A percentile compares a stretch with the other conserved stretches of the same genome.
Conservation (phyloP, 441 rosid genomes). For the Euphorbia schlechtendalii region DNA sequence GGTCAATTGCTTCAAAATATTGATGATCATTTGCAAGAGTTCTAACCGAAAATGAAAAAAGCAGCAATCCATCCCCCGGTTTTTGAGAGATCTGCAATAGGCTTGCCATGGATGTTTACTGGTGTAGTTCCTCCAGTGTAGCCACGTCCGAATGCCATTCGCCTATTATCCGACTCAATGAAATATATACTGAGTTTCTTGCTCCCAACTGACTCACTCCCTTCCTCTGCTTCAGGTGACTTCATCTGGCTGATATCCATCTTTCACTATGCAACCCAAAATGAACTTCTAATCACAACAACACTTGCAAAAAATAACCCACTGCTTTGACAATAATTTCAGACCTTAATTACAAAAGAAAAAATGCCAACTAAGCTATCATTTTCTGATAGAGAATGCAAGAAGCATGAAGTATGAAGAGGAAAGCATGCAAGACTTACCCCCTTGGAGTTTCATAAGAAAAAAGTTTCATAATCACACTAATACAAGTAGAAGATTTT, state of each 20-base stretch:
- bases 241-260: conserved; percentile 66
- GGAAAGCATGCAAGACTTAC: not conserved
- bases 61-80: conserved; percentile 97
- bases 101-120: conserved; percentile 72
- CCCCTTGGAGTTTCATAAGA: not conserved
- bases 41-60: conserved; percentile 75
- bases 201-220: conserved; percentile 30
- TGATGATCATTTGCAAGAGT: no score
- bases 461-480: not conserved
- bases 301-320: not conserved
- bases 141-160: conserved; percentile 73
- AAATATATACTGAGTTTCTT: conserved; percentile 67
- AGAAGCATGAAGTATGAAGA: conserved; percentile 1
- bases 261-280: conserved; percentile 16
- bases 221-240: conserved; percentile 45
- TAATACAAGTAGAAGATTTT: not conserved
- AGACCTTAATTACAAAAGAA: no score
- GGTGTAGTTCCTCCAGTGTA: conserved; percentile 87
- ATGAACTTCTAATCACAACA: not conserved
- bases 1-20: not conserved
- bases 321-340: not conserved
- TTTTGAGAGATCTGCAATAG: conserved; percentile 70
- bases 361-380: not conserved
- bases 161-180: conserved; percentile 75
- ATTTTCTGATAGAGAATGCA: not conserved